Conservation (phyloP, 2,329 filamentous ascomycete genomes). For the Claviceps purpurea region DNA sequence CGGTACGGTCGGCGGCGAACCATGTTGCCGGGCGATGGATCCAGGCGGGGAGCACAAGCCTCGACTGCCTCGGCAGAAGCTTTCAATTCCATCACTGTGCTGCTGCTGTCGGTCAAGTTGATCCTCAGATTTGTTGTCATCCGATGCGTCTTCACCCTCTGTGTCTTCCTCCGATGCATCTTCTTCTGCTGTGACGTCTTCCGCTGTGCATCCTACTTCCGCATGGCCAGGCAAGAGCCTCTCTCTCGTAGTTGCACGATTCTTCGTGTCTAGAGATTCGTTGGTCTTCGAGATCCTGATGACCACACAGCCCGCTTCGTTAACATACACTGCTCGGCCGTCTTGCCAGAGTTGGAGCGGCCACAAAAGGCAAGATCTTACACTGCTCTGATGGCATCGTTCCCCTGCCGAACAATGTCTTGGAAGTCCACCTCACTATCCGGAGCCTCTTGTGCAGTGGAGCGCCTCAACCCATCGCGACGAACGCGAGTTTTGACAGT, state of each 20-base stretch:
- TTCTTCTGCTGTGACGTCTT: neutral
- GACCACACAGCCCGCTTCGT: neutral
- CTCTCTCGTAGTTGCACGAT: constrained; percentile 4
- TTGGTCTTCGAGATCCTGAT: neutral
- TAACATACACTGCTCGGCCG: neutral
- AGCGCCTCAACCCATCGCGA: constrained; percentile 9
- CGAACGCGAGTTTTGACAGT: constrained; percentile 15
- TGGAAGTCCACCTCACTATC: constrained; percentile 15
- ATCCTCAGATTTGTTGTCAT: no score
- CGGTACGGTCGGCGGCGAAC: constrained; percentile 10
- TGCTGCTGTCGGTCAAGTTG: constrained; percentile 4
- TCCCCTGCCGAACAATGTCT: constrained; percentile 9
- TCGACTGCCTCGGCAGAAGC: constrained; percentile 10
- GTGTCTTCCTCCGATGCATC: no score
- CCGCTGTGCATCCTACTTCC: constrained; percentile 1
- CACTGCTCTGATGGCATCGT: neutral
- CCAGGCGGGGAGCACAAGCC: constrained; percentile 18
- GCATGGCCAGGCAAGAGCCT: constrained; percentile 4
- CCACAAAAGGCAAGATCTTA: neutral
- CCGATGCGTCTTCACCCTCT: no score
- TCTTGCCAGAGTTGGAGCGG: neutral
- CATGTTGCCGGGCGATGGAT: constrained; percentile 9
- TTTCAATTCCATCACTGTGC: constrained; percentile 4
- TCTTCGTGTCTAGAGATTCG: neutral
- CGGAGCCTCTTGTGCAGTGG: constrained; percentile 11